Percentiles rank a stretch among this genome's conserved stretches.
Conservation (phyloP, 1,284 basidiomycete genomes). For the Melampsora americana region DNA sequence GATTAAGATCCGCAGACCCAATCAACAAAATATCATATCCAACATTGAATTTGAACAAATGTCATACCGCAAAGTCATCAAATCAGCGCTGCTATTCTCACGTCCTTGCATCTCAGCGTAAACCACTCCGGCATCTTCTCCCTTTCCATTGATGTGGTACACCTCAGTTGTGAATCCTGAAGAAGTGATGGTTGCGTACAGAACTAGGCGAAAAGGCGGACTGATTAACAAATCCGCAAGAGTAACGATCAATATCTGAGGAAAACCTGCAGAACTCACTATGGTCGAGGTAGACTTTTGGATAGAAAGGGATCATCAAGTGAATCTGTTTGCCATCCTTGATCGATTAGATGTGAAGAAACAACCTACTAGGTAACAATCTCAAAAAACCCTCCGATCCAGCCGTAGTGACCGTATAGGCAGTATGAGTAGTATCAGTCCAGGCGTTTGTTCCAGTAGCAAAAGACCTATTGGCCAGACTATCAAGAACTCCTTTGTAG, state of each 20-base stretch:
- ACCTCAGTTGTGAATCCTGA: conserved; percentile 90
- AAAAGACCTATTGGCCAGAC: conserved; percentile 93
- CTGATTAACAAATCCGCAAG: background rate
- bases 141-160: conserved; percentile 78
- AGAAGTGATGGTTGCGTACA: conserved; percentile 90
- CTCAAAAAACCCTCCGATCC: conserved; percentile 93
- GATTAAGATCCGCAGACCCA: no score
- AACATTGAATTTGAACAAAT: background rate
- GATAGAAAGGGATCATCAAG: background rate
- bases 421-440: conserved; percentile 61
- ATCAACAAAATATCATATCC: no score
- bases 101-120: conserved; percentile 98
- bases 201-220: conserved; percentile 57
- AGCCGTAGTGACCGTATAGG: conserved; percentile 95
- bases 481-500: conserved; percentile 94
- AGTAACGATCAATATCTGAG: background rate
- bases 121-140: conserved; percentile 91
- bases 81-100: conserved; percentile 83
- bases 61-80: conserved; percentile 76
- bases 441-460: conserved; percentile 73
- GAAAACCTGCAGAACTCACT: conserved; percentile 19
- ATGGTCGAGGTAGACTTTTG: conserved; percentile 83
- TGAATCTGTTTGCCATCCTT: background rate
- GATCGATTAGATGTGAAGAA: background rate
- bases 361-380: conserved; percentile 66